Conservation (phyloP, 352 stramenopile genomes). For the Pythium folliculosum region DNA sequence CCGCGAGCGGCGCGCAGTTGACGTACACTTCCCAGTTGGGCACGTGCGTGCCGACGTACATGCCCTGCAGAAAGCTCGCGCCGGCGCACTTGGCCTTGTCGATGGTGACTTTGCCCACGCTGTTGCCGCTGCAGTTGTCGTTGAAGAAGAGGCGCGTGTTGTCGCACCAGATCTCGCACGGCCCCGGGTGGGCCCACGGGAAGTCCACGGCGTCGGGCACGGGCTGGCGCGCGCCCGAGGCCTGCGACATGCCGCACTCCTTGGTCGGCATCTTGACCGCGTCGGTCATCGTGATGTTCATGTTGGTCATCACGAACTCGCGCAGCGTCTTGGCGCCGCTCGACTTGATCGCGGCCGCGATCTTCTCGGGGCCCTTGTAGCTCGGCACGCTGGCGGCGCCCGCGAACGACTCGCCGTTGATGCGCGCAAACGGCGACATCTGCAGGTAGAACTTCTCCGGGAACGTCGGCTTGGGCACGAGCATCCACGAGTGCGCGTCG, state of each 20-base stretch:
- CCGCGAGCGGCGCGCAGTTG: constrained; percentile 4
- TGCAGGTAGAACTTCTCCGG: constrained; percentile 4
- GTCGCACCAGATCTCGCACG: constrained; percentile 30
- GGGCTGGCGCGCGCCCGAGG: background rate
- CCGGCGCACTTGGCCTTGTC: constrained; percentile 16
- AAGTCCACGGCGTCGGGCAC: constrained; percentile 13
- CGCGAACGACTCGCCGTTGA: constrained; percentile 1
- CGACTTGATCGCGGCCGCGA: constrained; percentile 1
- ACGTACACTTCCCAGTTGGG: constrained; percentile 5
- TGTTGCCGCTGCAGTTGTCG: constrained; percentile 11
- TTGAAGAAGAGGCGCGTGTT: constrained; percentile 16
- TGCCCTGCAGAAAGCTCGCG: constrained; percentile 8
- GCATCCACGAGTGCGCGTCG: constrained; percentile 14
- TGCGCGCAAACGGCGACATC: constrained; percentile 5
- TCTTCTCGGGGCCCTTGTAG: constrained; percentile 14
- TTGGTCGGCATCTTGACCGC: constrained; percentile 1
- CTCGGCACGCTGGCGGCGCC: constrained; percentile 2
- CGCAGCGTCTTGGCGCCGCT: constrained; percentile 6
- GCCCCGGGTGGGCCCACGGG: constrained; percentile 11
- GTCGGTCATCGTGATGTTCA: constrained; percentile 11
- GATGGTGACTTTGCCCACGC: constrained; percentile 14
- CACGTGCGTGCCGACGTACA: constrained; percentile 13
- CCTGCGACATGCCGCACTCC: constrained; percentile 9
- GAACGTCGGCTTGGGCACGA: constrained; percentile 6
- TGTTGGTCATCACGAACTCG: constrained; percentile 15